These are phyloP conservation scores for Cutaneotrichosporon mucoides DNA, from an alignment of 1,284 basidiomycete species.

Conservation along the genomic window DNA sequence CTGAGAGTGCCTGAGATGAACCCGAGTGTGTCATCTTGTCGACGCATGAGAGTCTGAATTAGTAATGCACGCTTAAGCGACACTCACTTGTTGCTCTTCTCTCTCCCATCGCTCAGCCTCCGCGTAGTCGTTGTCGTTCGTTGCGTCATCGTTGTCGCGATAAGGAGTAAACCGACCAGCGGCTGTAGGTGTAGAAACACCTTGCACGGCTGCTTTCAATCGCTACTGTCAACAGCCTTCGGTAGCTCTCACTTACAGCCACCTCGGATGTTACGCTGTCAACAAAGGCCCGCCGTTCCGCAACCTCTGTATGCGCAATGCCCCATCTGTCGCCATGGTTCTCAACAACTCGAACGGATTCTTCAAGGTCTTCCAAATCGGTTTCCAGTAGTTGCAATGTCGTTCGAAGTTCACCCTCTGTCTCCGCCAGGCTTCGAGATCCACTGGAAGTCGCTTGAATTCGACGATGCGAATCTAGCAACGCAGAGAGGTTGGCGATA, in stretches of 20 bases:
- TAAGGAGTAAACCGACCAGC: neutral
- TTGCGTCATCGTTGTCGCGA: conserved; percentile 1
- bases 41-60: conserved; percentile 68
- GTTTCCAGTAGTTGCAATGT: conserved; percentile 71
- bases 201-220: neutral
- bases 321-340: conserved; percentile 76
- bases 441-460: conserved; percentile 11
- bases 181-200: neutral
- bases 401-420: conserved; percentile 60
- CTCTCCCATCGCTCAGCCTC: conserved; percentile 62
- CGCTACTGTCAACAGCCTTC: conserved; percentile 2
- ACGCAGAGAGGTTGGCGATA: conserved; percentile 27
- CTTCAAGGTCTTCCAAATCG: conserved; percentile 81
- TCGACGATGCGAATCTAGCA: conserved; percentile 29
- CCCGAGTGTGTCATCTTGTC: conserved; percentile 80
- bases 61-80: neutral
- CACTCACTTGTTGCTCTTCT: conserved; percentile 70
- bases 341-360: conserved; percentile 79
- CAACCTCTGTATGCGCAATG: conserved; percentile 67
- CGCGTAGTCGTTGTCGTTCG: conserved; percentile 60
- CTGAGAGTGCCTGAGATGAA: conserved; percentile 76
- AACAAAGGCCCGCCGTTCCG: conserved; percentile 68
- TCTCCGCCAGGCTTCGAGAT: conserved; percentile 16
- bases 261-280: conserved; percentile 66
- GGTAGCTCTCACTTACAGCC: conserved; percentile 57